These are phyloP conservation scores for Trichoderma koningiopsis DNA, from an alignment of 2,329 filamentous ascomycete genomes.

Conservation along the genomic window DNA sequence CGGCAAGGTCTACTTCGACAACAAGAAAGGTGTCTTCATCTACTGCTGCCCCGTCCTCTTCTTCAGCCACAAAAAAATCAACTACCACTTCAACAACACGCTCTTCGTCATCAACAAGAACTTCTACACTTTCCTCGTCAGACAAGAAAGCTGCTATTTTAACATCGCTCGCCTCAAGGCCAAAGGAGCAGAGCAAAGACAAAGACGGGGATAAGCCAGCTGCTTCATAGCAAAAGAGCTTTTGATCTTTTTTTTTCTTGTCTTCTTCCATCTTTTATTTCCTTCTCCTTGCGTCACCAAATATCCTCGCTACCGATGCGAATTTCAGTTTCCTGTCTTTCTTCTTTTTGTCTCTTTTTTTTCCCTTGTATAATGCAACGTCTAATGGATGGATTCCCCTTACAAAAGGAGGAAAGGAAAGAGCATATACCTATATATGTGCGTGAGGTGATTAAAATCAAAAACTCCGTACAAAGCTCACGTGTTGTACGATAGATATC, in stretches of 20 bases:
- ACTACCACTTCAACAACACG: conserved; percentile 10
- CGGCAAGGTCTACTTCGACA: conserved; percentile 9
- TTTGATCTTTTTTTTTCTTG: neutral
- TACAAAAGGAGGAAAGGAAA: neutral
- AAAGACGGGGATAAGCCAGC: conserved; percentile 18
- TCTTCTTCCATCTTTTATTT: neutral
- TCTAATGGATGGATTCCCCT: conserved; percentile 5
- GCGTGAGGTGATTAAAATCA: neutral
- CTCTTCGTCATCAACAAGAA: conserved; percentile 3
- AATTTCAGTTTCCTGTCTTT: neutral
- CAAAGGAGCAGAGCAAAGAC: conserved; percentile 27
- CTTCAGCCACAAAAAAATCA: conserved; percentile 6
- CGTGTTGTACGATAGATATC: conserved; percentile 22
- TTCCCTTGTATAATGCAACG: neutral
- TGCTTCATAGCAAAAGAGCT: conserved; percentile 16
- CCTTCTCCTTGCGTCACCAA: neutral
- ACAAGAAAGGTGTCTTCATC: conserved; percentile 17
- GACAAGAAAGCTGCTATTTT: neutral
- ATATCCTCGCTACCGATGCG: neutral
- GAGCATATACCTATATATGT: neutral
- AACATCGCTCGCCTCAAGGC: conserved; percentile 3
- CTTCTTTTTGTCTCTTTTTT: neutral
- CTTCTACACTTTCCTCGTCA: neutral
- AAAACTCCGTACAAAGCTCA: conserved; percentile 9
- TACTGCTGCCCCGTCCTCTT: neutral